Evolutionary conservation across 2,329 filamentous ascomycete species (phyloP).

Genomic region (Aspergillus pseudonomiae): DNA sequence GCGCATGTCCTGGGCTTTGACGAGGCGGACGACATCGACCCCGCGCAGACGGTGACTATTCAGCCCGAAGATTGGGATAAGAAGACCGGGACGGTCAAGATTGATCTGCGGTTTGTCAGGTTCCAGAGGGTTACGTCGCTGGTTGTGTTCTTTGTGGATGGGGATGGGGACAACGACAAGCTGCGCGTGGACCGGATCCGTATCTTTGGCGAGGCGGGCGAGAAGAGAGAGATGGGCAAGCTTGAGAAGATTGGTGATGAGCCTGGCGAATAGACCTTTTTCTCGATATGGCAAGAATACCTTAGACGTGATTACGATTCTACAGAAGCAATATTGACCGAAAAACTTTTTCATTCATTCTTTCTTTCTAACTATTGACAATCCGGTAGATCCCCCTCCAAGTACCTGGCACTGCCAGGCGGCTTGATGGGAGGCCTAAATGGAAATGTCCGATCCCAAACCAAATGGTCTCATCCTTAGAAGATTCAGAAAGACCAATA

Average conservation of each 20-base stretch:
- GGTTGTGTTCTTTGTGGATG: slow-evolving; percentile 85
- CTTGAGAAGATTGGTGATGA: slow-evolving; percentile 91
- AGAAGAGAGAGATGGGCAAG: slow-evolving; percentile 92
- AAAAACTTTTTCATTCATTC: neutral
- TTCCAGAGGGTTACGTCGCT: slow-evolving; percentile 92
- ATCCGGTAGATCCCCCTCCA: neutral
- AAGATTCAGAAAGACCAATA: slow-evolving; percentile 50
- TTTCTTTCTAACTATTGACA: neutral
- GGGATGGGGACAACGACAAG: slow-evolving; percentile 80
- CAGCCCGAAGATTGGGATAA: slow-evolving; percentile 76
- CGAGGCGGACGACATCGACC: slow-evolving; percentile 83
- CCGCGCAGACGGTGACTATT: slow-evolving; percentile 79
- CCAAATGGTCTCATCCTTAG: slow-evolving; percentile 49
- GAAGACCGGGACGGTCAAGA: slow-evolving; percentile 69
- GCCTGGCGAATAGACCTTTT: slow-evolving; percentile 55
- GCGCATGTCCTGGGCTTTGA: slow-evolving; percentile 91
- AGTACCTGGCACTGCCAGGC: neutral
- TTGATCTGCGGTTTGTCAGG: slow-evolving; percentile 86
- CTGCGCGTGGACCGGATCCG: slow-evolving; percentile 66
- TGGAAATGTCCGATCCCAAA: slow-evolving; percentile 60
- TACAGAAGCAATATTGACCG: neutral
- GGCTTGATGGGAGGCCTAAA: neutral
- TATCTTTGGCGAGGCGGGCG: slow-evolving; percentile 84
- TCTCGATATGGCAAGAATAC: neutral
- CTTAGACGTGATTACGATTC: slow-evolving; percentile 2